Conservation (phyloP, 2,329 filamentous ascomycete species). For the Botrytis hyacinthi region DNA sequence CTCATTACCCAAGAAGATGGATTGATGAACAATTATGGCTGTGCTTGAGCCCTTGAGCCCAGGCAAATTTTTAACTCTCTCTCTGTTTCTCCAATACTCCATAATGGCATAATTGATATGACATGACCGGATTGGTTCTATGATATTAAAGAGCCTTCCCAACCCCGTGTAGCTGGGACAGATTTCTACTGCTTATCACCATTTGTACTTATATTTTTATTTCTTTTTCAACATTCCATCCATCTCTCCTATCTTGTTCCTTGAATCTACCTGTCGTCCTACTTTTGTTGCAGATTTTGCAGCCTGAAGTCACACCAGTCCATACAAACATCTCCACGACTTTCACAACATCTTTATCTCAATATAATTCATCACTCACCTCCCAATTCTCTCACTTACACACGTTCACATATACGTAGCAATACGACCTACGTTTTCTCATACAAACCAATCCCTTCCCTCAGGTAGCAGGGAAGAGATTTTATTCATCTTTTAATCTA, state of each 20-base stretch:
- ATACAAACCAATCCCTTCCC: neutral
- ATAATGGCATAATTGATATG: slow-evolving; percentile 3
- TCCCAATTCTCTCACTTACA: neutral
- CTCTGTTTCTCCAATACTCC: neutral
- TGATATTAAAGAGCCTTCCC: slow-evolving; percentile 4
- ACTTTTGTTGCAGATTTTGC: neutral
- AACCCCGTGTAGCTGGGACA: slow-evolving; percentile 1
- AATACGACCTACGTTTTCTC: neutral
- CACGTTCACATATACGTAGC: neutral
- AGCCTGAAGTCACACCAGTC: slow-evolving; percentile 3
- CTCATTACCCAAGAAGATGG: neutral
- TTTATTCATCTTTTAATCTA: neutral
- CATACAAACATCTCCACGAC: slow-evolving; percentile 3
- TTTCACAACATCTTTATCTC: neutral
- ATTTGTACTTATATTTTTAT: neutral
- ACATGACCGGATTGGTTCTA: neutral
- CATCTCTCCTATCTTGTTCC: neutral
- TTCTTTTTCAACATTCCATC: neutral
- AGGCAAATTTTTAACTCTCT: neutral
- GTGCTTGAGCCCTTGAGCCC: slow-evolving; percentile 2
- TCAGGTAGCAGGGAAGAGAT: neutral
- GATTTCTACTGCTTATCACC: neutral
- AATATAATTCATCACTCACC: neutral
- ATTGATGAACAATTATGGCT: neutral
- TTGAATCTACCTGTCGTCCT: slow-evolving; percentile 1